Conservation (phyloP, 148 eudicot genomes). For the Hydrangea macrophylla region DNA sequence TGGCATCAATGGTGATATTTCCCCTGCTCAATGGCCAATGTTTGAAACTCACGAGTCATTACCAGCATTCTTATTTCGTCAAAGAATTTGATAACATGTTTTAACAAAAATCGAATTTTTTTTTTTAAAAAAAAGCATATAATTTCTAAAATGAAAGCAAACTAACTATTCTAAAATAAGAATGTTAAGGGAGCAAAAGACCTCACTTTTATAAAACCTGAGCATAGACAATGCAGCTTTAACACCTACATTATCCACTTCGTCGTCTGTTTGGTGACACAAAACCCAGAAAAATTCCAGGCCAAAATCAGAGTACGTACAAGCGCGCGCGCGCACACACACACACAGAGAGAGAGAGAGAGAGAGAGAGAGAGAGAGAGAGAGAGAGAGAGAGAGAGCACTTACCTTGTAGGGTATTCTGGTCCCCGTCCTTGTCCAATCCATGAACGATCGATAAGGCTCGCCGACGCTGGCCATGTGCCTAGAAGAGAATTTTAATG, state of each 20-base stretch:
- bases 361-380: neutral
- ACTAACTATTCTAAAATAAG: neutral
- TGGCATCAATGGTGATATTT: conserved; percentile 85
- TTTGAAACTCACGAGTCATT: conserved; percentile 1
- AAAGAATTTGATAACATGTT: too few relatives aligned
- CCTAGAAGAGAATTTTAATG: neutral
- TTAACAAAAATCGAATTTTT: too few relatives aligned
- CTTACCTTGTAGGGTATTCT: conserved; percentile 2
- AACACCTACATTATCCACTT: conserved; percentile 52
- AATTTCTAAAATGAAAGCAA: neutral
- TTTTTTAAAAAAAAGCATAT: neutral
- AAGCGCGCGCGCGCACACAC: too few relatives aligned
- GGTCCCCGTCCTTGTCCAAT: conserved; percentile 24
- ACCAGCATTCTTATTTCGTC: neutral
- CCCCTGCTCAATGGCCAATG: conserved; percentile 46
- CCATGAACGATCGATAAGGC: conserved; percentile 15
- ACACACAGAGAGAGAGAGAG: neutral
- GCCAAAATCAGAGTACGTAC: neutral
- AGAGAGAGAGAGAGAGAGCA: neutral
- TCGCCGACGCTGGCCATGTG: conserved; percentile 1
- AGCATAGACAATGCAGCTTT: conserved; percentile 74
- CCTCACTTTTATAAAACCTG: conserved; percentile 79
- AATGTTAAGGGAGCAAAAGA: neutral
- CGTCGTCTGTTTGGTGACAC: conserved; percentile 23
- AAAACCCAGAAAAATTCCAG: neutral